These are phyloP conservation scores for Pilatotrama ljubarskyi DNA, from an alignment of 768 basidiomycete genomes.

Conservation along the genomic window DNA sequence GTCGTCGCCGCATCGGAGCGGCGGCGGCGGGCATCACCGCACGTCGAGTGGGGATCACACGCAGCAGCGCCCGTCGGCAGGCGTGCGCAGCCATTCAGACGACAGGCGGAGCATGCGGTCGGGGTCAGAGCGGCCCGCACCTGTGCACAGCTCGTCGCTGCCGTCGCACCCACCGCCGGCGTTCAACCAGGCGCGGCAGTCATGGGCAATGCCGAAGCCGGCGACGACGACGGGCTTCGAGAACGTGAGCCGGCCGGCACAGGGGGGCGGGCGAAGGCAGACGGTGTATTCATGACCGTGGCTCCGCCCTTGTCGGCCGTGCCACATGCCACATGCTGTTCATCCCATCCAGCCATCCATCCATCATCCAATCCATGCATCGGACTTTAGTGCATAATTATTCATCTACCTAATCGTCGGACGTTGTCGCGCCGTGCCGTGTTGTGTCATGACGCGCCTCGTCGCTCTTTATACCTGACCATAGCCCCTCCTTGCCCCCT, in stretches of 20 bases:
- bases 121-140: slow-evolving; percentile 4
- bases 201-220: slow-evolving; percentile 19
- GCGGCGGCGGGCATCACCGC: slow-evolving; percentile 15
- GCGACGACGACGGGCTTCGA: slow-evolving; percentile 21
- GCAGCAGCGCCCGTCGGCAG: slow-evolving; percentile 3
- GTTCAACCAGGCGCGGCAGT: slow-evolving; percentile 23
- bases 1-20: slow-evolving; percentile 3
- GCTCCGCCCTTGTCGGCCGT: background rate
- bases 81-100: slow-evolving; percentile 10
- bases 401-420: slow-evolving; percentile 1
- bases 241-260: slow-evolving; percentile 30
- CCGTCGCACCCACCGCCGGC: slow-evolving; percentile 29
- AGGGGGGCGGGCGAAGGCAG: slow-evolving; percentile 26
- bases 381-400: slow-evolving; percentile 2
- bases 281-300: slow-evolving; percentile 28
- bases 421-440: background rate
- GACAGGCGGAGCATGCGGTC: slow-evolving; percentile 7
- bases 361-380: background rate
- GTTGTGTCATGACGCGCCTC: background rate
- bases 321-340: background rate
- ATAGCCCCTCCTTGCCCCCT: background rate
- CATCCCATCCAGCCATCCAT: background rate
- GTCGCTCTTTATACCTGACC: slow-evolving; percentile 7
- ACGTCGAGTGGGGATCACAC: slow-evolving; percentile 20
- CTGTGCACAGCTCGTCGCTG: slow-evolving; percentile 18